Evolutionary conservation across 495 filamentous ascomycete genomes (phyloP).

Genomic region (Trichoderma gamsii): DNA sequence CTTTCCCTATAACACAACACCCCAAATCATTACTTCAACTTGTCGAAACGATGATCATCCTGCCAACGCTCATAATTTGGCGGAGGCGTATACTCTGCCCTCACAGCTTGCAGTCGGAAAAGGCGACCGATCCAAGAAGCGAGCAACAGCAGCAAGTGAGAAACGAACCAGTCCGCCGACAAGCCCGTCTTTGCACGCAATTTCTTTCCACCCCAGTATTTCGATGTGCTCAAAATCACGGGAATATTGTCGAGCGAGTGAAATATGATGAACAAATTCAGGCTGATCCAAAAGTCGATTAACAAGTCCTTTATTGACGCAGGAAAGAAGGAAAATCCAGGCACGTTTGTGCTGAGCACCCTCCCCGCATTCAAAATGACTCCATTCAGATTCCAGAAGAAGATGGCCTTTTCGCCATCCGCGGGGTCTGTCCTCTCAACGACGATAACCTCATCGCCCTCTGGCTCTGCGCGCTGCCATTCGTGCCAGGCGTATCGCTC

Average conservation of each 20-base stretch:
- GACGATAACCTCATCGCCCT: slow-evolving; percentile 27
- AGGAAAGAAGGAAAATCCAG: not conserved
- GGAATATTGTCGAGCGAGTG: not conserved
- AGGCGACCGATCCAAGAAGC: not conserved
- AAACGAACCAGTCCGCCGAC: slow-evolving; percentile 2
- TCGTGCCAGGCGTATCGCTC: slow-evolving; percentile 25
- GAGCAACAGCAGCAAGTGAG: not conserved
- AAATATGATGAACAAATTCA: not conserved
- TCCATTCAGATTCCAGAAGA: slow-evolving; percentile 34
- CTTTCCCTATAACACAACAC: not conserved
- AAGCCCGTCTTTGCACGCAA: not conserved
- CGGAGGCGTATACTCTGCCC: not conserved
- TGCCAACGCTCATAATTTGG: not conserved
- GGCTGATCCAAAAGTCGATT: not conserved
- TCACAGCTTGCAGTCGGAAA: not conserved
- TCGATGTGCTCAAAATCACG: not conserved
- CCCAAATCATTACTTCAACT: not conserved
- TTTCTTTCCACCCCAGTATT: not conserved
- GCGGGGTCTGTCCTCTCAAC: slow-evolving; percentile 30
- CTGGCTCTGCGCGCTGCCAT: slow-evolving; percentile 20
- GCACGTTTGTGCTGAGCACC: not conserved
- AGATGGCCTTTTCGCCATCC: slow-evolving; percentile 29
- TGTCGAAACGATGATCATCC: not conserved
- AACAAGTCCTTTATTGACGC: not conserved
- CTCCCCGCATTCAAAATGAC: slow-evolving; percentile 22